Conservation (phyloP, 2,329 filamentous ascomycete species). For the Pyricularia sp. region DNA sequence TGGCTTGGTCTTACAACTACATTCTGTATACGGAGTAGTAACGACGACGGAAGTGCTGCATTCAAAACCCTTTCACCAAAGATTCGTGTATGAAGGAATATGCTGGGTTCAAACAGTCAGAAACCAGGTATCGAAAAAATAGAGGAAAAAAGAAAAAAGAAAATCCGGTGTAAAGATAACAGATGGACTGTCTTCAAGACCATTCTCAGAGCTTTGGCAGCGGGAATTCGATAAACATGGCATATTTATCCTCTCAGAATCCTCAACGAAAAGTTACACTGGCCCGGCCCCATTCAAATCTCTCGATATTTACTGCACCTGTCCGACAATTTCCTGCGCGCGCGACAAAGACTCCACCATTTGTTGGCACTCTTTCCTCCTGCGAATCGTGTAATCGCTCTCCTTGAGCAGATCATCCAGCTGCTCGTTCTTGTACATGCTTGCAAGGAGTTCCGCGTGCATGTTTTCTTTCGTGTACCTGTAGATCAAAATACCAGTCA, state of each 20-base stretch:
- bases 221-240: neutral
- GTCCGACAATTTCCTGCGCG: conserved; percentile 92
- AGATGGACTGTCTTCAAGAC: neutral
- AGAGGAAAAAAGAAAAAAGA: neutral
- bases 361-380: conserved; percentile 96
- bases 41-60: neutral
- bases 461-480: conserved; percentile 97
- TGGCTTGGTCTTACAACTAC: neutral
- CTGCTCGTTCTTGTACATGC: conserved; percentile 89
- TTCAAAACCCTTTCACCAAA: neutral
- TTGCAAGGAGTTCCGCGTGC: conserved; percentile 92
- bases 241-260: neutral
- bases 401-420: conserved; percentile 94
- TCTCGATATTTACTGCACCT: conserved; percentile 43
- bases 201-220: neutral
- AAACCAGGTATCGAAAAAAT: neutral
- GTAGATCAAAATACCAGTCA: neutral
- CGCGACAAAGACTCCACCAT: conserved; percentile 92
- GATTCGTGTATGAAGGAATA: neutral
- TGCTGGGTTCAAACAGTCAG: neutral
- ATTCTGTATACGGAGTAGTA: neutral
- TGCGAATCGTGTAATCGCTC: conserved; percentile 89
- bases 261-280: neutral
- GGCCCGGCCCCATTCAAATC: neutral
- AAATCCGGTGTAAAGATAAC: neutral